Percentiles rank a stretch among this genome's conserved stretches.
Evolutionary conservation across 2,329 filamentous ascomycete genomes (phyloP).

Genomic region (Colletotrichum sp.): DNA sequence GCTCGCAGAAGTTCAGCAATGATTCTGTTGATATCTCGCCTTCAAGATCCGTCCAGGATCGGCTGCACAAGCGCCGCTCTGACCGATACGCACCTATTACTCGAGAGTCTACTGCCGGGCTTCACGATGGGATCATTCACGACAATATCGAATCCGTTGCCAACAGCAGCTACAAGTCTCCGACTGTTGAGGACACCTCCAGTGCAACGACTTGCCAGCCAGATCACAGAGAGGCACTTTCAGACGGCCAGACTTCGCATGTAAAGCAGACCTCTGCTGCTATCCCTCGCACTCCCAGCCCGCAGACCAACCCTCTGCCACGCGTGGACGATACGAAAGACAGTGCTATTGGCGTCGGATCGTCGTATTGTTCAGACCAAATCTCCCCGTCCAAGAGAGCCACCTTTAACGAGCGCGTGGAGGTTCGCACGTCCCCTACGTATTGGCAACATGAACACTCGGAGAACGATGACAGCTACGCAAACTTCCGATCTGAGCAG

Average conservation of each 20-base stretch:
- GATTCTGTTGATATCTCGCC: background rate
- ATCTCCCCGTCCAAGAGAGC: background rate
- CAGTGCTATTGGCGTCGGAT: background rate
- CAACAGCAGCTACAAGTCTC: background rate
- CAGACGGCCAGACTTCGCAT: background rate
- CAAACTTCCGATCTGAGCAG: slow-evolving; percentile 6
- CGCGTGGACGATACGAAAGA: background rate
- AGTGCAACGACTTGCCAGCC: no score
- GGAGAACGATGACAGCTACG: background rate
- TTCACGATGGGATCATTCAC: background rate
- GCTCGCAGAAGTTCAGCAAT: background rate
- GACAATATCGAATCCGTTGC: background rate
- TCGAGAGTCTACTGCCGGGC: background rate
- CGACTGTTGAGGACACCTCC: background rate
- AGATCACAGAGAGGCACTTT: background rate
- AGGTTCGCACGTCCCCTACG: slow-evolving; percentile 17
- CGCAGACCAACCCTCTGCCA: background rate
- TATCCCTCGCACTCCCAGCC: background rate
- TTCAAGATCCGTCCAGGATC: background rate
- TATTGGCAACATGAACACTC: slow-evolving; percentile 18
- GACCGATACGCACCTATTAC: background rate
- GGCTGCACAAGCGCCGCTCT: background rate
- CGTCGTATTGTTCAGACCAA: background rate
- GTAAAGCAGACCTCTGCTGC: no score
- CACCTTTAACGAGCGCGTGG: slow-evolving; percentile 14